Conservation (phyloP, 2,329 filamentous ascomycete species). For the Fusarium nematophilum region DNA sequence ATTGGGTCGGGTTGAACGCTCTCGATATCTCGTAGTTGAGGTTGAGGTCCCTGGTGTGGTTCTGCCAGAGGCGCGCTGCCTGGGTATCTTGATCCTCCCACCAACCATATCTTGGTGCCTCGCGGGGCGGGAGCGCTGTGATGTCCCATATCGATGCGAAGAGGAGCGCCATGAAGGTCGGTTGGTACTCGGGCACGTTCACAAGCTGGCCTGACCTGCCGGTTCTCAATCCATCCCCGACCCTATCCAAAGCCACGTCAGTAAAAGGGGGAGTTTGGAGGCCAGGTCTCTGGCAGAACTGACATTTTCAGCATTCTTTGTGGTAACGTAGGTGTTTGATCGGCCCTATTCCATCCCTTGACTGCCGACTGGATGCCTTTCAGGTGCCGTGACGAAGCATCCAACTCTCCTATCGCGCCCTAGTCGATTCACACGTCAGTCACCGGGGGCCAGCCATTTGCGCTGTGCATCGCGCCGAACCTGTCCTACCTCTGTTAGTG, state of each 20-base stretch:
- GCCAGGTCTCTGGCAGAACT: slow-evolving; percentile 18
- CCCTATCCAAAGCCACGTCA: slow-evolving; percentile 46
- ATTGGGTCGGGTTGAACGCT: slow-evolving; percentile 47
- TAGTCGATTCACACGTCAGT: slow-evolving; percentile 35
- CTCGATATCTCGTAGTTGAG: slow-evolving; percentile 53
- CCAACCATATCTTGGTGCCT: slow-evolving; percentile 52
- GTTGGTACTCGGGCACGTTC: slow-evolving; percentile 56
- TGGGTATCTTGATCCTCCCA: slow-evolving; percentile 51
- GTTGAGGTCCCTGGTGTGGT: slow-evolving; percentile 50
- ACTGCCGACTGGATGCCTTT: slow-evolving; percentile 51
- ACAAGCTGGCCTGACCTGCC: slow-evolving; percentile 54
- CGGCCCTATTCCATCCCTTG: slow-evolving; percentile 33
- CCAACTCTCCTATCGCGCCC: slow-evolving; percentile 57
- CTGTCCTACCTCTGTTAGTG: slow-evolving; percentile 55
- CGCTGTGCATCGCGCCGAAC: slow-evolving; percentile 2
- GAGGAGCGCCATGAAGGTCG: slow-evolving; percentile 57
- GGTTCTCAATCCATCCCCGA: slow-evolving; percentile 53
- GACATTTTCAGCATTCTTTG: slow-evolving; percentile 58
- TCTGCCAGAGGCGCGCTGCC: slow-evolving; percentile 52
- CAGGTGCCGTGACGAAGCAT: slow-evolving; percentile 57
- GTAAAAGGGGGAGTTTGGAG: slow-evolving; percentile 4
- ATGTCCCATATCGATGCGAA: slow-evolving; percentile 58
- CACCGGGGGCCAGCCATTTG: neutral
- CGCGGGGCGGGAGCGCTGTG: slow-evolving; percentile 47
- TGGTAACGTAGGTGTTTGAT: slow-evolving; percentile 47